Evolutionary conservation across 169 alveolate genomes (phyloP).

Genomic region (Plasmodium blacklocki): DNA sequence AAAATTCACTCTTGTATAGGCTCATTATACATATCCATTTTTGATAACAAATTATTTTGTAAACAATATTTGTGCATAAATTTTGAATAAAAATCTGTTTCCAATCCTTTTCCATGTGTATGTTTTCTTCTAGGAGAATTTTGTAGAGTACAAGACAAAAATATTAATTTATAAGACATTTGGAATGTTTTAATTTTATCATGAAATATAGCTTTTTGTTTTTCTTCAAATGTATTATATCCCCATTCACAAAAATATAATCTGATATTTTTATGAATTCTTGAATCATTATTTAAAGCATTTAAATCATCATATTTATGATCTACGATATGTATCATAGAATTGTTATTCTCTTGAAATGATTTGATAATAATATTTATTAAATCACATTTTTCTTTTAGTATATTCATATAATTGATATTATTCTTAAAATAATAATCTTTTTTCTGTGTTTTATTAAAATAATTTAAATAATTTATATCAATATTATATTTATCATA

Average conservation of each 20-base stretch:
- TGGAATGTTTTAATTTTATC: constrained; percentile 75
- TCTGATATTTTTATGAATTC: constrained; percentile 50
- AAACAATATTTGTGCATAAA: constrained; percentile 40
- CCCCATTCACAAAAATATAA: constrained; percentile 87
- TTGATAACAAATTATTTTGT: constrained; percentile 8
- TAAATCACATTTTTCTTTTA: constrained; percentile 40
- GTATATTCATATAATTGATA: constrained; percentile 21
- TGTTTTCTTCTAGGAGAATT: constrained; percentile 41
- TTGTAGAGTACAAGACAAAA: constrained; percentile 48
- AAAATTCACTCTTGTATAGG: not conserved
- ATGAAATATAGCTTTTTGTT: constrained; percentile 77
- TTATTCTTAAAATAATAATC: constrained; percentile 24
- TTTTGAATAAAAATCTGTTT: constrained; percentile 46
- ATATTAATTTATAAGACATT: constrained; percentile 27
- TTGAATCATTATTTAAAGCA: constrained; percentile 18
- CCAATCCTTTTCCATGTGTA: constrained; percentile 60
- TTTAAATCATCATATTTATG: constrained; percentile 69
- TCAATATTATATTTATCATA: constrained; percentile 41
- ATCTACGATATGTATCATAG: constrained; percentile 18
- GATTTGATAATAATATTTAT: constrained; percentile 2
- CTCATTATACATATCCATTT: not conserved
- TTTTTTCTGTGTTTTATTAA: constrained; percentile 22
- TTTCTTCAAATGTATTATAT: constrained; percentile 77
- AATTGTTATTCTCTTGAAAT: not conserved
- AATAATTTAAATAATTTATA: constrained; percentile 26